Evolutionary conservation across 805 yeast genomes (phyloP).

Genomic region (Myxozyma neotropica): DNA sequence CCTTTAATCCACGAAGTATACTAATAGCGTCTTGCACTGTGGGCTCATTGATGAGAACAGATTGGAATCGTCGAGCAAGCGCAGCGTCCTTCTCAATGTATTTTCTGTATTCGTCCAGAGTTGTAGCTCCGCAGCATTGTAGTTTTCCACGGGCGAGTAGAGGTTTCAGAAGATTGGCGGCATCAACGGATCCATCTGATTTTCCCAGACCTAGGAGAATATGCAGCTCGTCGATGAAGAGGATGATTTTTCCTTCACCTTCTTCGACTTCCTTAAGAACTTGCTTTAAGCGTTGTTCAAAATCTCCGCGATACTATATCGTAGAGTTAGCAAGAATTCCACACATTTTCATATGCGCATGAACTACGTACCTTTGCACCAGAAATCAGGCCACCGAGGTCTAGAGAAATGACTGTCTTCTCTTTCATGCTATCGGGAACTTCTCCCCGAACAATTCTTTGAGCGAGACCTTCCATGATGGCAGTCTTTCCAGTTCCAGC

Average conservation of each 20-base stretch:
- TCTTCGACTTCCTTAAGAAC: conserved; percentile 84
- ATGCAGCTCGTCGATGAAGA: conserved; percentile 91
- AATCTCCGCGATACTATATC: conserved; percentile 79
- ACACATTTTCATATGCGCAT: background rate
- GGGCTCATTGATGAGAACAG: conserved; percentile 85
- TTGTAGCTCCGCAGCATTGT: conserved; percentile 96
- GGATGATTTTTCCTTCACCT: conserved; percentile 70
- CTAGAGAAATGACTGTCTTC: conserved; percentile 80
- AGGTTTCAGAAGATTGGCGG: conserved; percentile 89
- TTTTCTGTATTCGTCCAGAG: conserved; percentile 87
- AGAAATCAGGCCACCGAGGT: conserved; percentile 83
- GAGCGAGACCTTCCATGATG: conserved; percentile 94
- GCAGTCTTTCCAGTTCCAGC: conserved; percentile 99
- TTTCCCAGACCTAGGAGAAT: conserved; percentile 88
- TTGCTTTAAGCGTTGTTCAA: conserved; percentile 82
- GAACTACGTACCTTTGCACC: conserved; percentile 69
- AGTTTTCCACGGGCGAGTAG: conserved; percentile 89
- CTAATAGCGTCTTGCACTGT: conserved; percentile 87
- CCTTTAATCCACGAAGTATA: conserved; percentile 89
- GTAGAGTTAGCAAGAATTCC: background rate
- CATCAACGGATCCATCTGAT: conserved; percentile 94
- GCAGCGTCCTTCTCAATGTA: conserved; percentile 97
- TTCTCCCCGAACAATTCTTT: conserved; percentile 84
- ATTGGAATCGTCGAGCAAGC: conserved; percentile 88
- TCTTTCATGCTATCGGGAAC: conserved; percentile 94